Base-by-base conservation (phyloP, 2,329 filamentous ascomycete species). In the Talaromyces sp. region DNA sequence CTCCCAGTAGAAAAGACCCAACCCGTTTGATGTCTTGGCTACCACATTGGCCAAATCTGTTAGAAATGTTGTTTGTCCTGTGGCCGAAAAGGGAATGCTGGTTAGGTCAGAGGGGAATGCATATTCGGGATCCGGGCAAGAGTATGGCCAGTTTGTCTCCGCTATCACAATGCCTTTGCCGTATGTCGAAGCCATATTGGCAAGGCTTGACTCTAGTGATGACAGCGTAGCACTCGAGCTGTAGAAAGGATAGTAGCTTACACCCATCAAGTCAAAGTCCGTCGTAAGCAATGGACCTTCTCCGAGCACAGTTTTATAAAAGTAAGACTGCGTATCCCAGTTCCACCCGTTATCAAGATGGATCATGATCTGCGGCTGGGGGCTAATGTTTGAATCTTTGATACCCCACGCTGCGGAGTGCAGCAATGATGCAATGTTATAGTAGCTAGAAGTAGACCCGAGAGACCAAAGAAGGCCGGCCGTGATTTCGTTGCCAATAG, bases 281-380 rank as follows among this genome's bases (percentile, higher is more conserved):
- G 76, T 73, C 0, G 76, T 66, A 3, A 71, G 68, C 3, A 88
- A 76, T 1, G 78, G 77, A 1, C 82, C 86, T 26, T 77, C 73
- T 8, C 70, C 77, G 0, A 88, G 77, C 0, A 87, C 81, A 2
- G 76, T 78, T 26, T 81, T 80, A 74, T 90, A 91, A 73, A 84
- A 89, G 76, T 81, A 86, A 63, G 87, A 75, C 69, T 90, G 87
- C 2, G 82, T 82, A 3, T 74, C 78, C 85, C 84, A 89, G 64
- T 88, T 81, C 86, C 87, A 91, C n/a, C 88, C 88, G 68, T 89
- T 88, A 71, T 91, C 87, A 3, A 90, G 80, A 68, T 91, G 89
- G 46, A 91, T 83, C 85, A 91, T 86, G 71, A 90, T 89, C 69
- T 86, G 83, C 1, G 88, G 86, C 63, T 82, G 80, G 0, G 81